phyloP scores from a whole-genome alignment of 108 stramenopile genomes.

The Cyclotella sp. region DNA sequence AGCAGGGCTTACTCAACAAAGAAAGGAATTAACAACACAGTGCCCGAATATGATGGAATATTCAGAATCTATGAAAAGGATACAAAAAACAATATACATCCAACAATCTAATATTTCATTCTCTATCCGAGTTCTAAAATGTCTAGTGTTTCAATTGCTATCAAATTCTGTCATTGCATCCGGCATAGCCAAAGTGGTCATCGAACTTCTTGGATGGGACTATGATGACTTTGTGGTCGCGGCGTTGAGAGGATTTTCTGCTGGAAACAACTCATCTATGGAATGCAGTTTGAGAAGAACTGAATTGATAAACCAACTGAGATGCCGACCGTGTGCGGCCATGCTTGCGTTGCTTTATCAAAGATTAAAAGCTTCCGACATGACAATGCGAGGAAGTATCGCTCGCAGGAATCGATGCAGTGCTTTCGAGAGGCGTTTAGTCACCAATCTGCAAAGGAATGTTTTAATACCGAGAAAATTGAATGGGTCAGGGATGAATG shows the following conservation, averaged over 20 bases:
- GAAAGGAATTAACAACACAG: background rate
- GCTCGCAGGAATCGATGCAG: constrained; percentile 44
- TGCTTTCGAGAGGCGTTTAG: constrained; percentile 22
- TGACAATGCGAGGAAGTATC: constrained; percentile 20
- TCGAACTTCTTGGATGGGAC: constrained; percentile 49
- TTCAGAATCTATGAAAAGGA: constrained; percentile 59
- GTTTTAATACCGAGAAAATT: constrained; percentile 16
- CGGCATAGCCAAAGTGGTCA: constrained; percentile 44
- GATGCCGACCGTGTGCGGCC: constrained; percentile 63
- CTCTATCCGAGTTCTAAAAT: constrained; percentile 52
- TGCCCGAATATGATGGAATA: background rate
- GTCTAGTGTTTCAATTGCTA: constrained; percentile 55
- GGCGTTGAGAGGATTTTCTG: constrained; percentile 65
- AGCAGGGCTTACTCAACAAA: background rate
- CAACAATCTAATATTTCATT: constrained; percentile 61
- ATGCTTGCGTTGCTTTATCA: constrained; percentile 65
- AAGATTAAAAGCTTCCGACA: constrained; percentile 53
- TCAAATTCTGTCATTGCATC: constrained; percentile 54
- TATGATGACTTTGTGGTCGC: constrained; percentile 65
- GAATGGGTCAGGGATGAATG: constrained; percentile 37
- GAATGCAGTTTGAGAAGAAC: background rate
- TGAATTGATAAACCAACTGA: constrained; percentile 52
- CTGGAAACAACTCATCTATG: background rate
- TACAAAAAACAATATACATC: constrained; percentile 55
- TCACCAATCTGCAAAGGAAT: background rate